These are phyloP conservation scores for Arabidopsis arenosa DNA, from an alignment of 345 rosid species.

Conservation along the genomic window DNA sequence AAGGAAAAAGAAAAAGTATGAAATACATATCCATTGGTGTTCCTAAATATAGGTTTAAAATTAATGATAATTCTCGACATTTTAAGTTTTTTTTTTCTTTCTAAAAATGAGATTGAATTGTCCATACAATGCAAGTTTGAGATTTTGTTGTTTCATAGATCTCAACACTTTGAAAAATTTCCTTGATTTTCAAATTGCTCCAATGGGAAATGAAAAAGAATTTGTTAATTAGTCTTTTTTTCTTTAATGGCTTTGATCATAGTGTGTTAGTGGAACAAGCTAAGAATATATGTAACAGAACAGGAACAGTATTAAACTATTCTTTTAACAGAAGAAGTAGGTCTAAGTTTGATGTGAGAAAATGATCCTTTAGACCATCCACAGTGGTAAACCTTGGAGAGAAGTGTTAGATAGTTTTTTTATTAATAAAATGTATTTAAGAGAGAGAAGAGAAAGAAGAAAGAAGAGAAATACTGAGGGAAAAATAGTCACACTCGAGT, in stretches of 20 bases:
- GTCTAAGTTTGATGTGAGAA: conserved; percentile 42
- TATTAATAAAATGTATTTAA: too few relatives aligned
- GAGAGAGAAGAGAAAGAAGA: too few relatives aligned
- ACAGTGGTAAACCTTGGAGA: too few relatives aligned
- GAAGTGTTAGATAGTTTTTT: too few relatives aligned
- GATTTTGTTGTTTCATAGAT: background rate
- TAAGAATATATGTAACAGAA: conserved; percentile 37
- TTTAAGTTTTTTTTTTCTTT: background rate
- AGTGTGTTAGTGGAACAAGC: conserved; percentile 29
- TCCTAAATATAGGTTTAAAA: conserved; percentile 1
- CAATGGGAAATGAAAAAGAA: background rate
- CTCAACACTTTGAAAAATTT: background rate
- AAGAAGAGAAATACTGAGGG: too few relatives aligned
- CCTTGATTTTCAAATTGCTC: background rate
- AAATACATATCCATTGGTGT: background rate
- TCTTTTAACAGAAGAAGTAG: conserved; percentile 30
- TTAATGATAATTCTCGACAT: background rate
- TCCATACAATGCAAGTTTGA: background rate
- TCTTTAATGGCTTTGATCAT: background rate
- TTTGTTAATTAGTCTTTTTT: background rate
- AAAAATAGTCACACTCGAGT: too few relatives aligned
- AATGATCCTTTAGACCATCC: conserved; percentile 14
- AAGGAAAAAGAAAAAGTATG: background rate
- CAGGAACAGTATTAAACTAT: conserved; percentile 18
- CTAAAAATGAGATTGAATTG: background rate